phyloP scores from a whole-genome alignment of 192 early-diverging fungal species.

The Diversispora eburnea region DNA sequence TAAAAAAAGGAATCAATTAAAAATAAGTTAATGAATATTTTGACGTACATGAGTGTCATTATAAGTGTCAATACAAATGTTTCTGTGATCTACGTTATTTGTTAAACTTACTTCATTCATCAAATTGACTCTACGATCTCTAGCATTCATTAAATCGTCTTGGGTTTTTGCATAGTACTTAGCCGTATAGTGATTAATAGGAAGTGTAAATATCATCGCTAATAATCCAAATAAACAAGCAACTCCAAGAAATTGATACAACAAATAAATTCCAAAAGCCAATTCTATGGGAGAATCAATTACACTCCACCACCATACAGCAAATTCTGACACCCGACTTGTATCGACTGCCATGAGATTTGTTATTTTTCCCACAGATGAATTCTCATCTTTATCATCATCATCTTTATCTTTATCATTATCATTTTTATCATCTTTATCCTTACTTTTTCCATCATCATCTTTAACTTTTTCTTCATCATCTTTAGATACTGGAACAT shows the following conservation, averaged over 20 bases:
- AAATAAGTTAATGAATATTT: conserved; percentile 5
- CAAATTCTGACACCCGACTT: conserved; percentile 54
- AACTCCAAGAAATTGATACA: conserved; percentile 76
- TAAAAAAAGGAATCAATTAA: conserved; percentile 30
- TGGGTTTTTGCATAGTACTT: conserved; percentile 45
- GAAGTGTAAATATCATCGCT: conserved; percentile 42
- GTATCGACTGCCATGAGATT: conserved; percentile 76
- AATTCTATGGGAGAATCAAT: conserved; percentile 61
- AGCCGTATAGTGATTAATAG: conserved; percentile 28
- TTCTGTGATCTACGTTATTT: background rate
- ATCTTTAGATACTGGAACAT: conserved; percentile 10
- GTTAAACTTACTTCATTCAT: conserved; percentile 56
- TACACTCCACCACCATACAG: conserved; percentile 49
- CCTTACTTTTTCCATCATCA: conserved; percentile 7
- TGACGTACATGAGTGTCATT: background rate
- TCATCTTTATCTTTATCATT: conserved; percentile 26
- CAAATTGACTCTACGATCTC: conserved; percentile 60
- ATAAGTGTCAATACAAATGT: conserved; percentile 30
- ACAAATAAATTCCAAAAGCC: conserved; percentile 57
- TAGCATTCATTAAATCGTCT: conserved; percentile 57
- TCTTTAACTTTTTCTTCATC: background rate
- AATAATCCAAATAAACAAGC: conserved; percentile 33
- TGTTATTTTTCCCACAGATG: conserved; percentile 63
- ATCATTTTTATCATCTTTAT: conserved; percentile 24
- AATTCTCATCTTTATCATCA: conserved; percentile 34